Percentiles rank a stretch among this genome's conserved stretches.
These are phyloP conservation scores for Monosporozyma servazzii DNA, from an alignment of 805 yeast species.

Conservation along the genomic window DNA sequence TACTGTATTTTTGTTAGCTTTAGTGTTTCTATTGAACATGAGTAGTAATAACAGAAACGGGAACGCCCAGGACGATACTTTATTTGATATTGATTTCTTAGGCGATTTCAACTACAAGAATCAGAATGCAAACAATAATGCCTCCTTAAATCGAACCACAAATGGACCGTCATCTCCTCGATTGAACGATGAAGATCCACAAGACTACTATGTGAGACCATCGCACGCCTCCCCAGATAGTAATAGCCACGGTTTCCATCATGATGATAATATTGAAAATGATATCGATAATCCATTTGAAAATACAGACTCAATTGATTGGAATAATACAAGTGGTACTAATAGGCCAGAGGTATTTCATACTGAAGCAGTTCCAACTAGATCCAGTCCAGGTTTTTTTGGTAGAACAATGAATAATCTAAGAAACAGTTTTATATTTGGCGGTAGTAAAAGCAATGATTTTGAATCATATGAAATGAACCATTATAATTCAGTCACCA, in stretches of 20 bases:
- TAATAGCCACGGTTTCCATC: conserved; percentile 25
- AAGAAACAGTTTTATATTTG: conserved; percentile 12
- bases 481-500: conserved; percentile 18
- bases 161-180: background rate
- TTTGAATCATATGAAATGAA: conserved; percentile 27
- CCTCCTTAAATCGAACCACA: background rate
- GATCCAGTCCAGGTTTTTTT: conserved; percentile 13
- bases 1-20: background rate
- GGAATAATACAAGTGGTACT: conserved; percentile 7
- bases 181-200: conserved; percentile 1
- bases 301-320: conserved; percentile 9
- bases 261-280: conserved; percentile 30
- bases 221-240: conserved; percentile 24
- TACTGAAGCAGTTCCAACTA: conserved; percentile 9
- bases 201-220: conserved; percentile 8
- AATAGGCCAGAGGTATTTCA: conserved; percentile 8
- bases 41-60: background rate
- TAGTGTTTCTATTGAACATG: background rate
- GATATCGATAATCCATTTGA: conserved; percentile 27
- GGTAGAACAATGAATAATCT: conserved; percentile 12
- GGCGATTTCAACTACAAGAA: conserved; percentile 12
- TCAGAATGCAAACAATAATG: background rate
- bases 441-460: background rate
- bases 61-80: conserved; percentile 22
- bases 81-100: conserved; percentile 35